Evolutionary conservation across 352 stramenopile species (phyloP), one percentile per base, ranked within the genome.

Genomic region (Globisporangium radiosum): DNA sequence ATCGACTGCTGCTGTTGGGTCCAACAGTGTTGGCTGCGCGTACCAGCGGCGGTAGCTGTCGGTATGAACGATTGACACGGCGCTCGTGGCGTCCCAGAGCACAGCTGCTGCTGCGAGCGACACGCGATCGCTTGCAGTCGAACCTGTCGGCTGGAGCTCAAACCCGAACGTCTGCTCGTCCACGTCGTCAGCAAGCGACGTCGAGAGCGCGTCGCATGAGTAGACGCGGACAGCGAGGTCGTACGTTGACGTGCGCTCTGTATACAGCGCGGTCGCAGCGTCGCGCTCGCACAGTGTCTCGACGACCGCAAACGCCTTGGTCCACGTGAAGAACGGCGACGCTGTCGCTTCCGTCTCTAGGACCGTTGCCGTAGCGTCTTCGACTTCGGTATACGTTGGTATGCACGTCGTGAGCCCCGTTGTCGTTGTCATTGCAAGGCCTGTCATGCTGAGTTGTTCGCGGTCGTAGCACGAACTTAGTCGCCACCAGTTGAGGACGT

Each of bases 41-140:
- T 83, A 64, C 81, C 81, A 91, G 11, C 57, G 56, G 38, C 75
- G 58, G 59, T 87, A 90, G 3, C 82, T 79, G 47, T 60, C 56
- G 15, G 39, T 9, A 19, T 71, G 64, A 1, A 81, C 53, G 57
- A 92, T 89, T 4, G 82, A 88, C 3, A 81, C 45, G 2, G 52
- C 8, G 5, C 73, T 82, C 2, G 58, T 25, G 0, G 70, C 39
- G 25, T 84, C 50, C 78, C 79, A 88, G 7, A 92, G 58, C 15
- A 71, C 57, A 9, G 65, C 53, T 1, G 69, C 62, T 4, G 69
- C 68, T 6, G 68, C 72, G 4, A 86, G 53, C 44, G 74, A 81
- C 4, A 81, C 57, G 11, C 74, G 63, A 13, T 68, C 61, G 0
- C 38, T 42, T 0, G 56, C 7, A 10, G 62, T 64, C 0, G 68